Percentiles rank a stretch among this genome's conserved stretches.
Evolutionary conservation across 2,329 filamentous ascomycete species (phyloP).

Genomic region (Myriosclerotinia scirpicola): DNA sequence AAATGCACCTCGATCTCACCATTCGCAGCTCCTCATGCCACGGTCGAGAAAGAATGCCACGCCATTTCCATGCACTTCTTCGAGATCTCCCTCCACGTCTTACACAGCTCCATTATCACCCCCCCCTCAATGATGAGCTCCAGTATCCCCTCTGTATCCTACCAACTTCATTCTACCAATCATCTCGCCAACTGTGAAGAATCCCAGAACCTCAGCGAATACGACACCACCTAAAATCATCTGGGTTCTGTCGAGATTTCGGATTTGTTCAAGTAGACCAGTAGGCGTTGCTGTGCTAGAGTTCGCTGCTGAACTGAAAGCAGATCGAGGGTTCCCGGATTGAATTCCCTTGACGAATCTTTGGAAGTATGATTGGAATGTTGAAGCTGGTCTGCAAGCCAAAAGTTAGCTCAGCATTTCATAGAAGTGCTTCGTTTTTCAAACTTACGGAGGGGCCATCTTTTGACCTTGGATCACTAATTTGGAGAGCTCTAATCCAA

Average conservation of each 20-base stretch:
- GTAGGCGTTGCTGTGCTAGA: conserved; percentile 51
- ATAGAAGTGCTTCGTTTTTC: background rate
- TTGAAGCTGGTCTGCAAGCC: conserved; percentile 64
- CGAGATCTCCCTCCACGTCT: background rate
- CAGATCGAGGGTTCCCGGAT: conserved; percentile 57
- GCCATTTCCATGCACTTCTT: conserved; percentile 12
- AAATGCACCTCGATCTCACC: conserved; percentile 24
- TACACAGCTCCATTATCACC: conserved; percentile 19
- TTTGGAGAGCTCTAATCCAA: conserved; percentile 83
- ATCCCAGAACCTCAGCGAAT: conserved; percentile 82
- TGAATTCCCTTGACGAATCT: conserved; percentile 68
- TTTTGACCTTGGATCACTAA: conserved; percentile 83
- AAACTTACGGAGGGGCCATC: conserved; percentile 91
- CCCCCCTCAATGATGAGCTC: conserved; percentile 53
- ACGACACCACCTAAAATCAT: conserved; percentile 74
- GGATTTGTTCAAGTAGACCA: conserved; percentile 58
- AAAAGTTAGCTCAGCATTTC: conserved; percentile 19
- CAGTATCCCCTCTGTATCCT: conserved; percentile 76
- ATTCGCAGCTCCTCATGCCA: conserved; percentile 23
- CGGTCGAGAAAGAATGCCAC: conserved; percentile 24
- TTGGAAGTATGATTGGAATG: conserved; percentile 86
- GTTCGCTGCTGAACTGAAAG: conserved; percentile 51
- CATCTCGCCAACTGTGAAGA: conserved; percentile 98
- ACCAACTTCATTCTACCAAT: conserved; percentile 93
- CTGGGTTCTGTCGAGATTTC: conserved; percentile 71